Evolutionary conservation across 495 filamentous ascomycete genomes (phyloP), one percentile per base, ranked within the genome.

Genomic region (Rhizodiscina lignyota): DNA sequence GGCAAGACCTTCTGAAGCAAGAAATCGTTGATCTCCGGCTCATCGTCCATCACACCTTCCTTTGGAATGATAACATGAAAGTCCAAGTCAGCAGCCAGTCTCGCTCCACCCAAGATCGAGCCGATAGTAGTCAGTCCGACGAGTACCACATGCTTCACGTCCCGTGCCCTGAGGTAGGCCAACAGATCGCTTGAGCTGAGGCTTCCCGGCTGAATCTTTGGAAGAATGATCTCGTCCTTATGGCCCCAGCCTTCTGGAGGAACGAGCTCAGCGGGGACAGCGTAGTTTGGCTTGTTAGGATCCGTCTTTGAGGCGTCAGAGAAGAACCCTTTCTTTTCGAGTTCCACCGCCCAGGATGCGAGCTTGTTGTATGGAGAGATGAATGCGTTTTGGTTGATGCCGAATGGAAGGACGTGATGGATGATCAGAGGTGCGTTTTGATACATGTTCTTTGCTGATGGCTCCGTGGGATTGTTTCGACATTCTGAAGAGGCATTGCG

Each of bases 321-420:
- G 18, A 37, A 37, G 35, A 32, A 18, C 8, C 22, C 35, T 18
- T 30, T 30, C n/a, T 30, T 24, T 37, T 37, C 35, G 4, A 37
- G 22, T 4, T 18, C 12, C 21, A 16, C 15, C 5, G 30, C 35
- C 35, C 35, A 30, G 5, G 8, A 5, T 29, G 35, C 35, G 19
- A 37, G 35, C 18, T 30, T 37, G 17, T 37, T 37, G 35, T 37
- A 37, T 24, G 35, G 35, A 5, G 6, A 11, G 4, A 37, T 24
- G 17, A 37, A 37, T 4, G 35, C 35, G 22, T 37, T 37, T 21
- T 13, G 12, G 35, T 37, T 37, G 4, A 37, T 21, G 17, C 18
- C 18, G 35, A 37, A 37, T 21, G 35, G 35, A 4, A 37, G 35
- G 5, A 24, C 30, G 35, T 37, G 35, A 24, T 37, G 35, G 4